Base-by-base conservation (phyloP, 495 filamentous ascomycete species). In the Penicillium samsonianum region DNA sequence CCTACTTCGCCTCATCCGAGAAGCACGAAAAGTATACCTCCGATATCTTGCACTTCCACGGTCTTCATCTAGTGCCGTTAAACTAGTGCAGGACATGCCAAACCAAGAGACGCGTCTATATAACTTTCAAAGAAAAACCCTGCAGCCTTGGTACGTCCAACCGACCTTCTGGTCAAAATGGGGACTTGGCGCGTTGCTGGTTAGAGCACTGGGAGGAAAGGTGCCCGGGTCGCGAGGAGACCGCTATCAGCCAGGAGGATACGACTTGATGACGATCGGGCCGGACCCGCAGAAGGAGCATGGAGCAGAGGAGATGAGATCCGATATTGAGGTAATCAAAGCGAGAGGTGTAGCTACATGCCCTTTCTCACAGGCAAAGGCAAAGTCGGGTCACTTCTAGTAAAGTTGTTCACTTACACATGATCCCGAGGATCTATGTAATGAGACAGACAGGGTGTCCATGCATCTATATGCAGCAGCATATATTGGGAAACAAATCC, bases 11-110 rank as follows among this genome's bases (percentile, higher is more conserved):
- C 14, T 65, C 17, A 28, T 74, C 23, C 46, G 46, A n/a, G 30
- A 57, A 7, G 16, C 70, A 12, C 81, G 82, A 10, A 75, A 76
- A 40, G 60, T 79, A 20, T 44, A 73, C 44, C 63, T 85, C 5
- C 76, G 78, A 6, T 74, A 82, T 62, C 59, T 86, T 4, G 55
- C 64, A 22, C 73, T 80, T 7, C 83, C 83, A 9, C 79, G 82
- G 0, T 64, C 67, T 2, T 55, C 20, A 2, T 67, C 79, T 61
- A 58, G 74, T 31, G 60, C 56, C 12, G 50, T 66, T 23, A 54
- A 44, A 33, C 25, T 55, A n/a, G 61, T 67, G 28, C 48, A 60
- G 23, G 53, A 54, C 7, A 48, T 33, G 10, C 59, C 61, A 42
- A 62, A 65, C 23, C 53, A 42, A 11, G 46, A 57, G 22, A 60